These are phyloP conservation scores for Aspergillus neotritici DNA, from an alignment of 2,329 filamentous ascomycete genomes.

Conservation along the genomic window DNA sequence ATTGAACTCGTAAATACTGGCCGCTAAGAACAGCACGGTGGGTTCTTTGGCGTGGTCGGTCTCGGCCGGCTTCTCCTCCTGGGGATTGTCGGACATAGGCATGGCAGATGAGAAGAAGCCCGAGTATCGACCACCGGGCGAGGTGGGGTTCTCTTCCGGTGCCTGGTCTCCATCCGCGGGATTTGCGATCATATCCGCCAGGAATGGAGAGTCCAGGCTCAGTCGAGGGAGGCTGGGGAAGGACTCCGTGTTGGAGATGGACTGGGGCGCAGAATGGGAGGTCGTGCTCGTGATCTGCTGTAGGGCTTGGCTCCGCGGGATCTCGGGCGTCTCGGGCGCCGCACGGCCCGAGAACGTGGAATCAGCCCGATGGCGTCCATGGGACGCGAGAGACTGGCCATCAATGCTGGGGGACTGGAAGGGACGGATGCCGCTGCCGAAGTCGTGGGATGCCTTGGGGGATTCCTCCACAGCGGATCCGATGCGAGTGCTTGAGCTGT, in stretches of 20 bases:
- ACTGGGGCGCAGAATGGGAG: constrained; percentile 22
- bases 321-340: constrained; percentile 51
- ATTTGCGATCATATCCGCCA: constrained; percentile 36
- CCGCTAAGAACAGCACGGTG: constrained; percentile 81
- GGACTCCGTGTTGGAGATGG: constrained; percentile 19
- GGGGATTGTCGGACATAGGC: constrained; percentile 64
- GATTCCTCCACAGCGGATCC: constrained; percentile 60
- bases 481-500: constrained; percentile 52
- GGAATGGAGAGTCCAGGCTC: constrained; percentile 42
- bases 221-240: constrained; percentile 40
- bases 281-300: constrained; percentile 46
- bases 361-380: constrained; percentile 49
- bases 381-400: constrained; percentile 21
- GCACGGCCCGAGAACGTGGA: constrained; percentile 49
- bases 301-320: constrained; percentile 46
- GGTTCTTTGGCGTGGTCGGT: constrained; percentile 36
- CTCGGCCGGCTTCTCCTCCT: constrained; percentile 37
- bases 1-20: constrained; percentile 93
- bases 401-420: constrained; percentile 52
- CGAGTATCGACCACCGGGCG: constrained; percentile 56
- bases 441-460: constrained; percentile 61
- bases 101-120: constrained; percentile 83
- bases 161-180: constrained; percentile 19
- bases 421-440: constrained; percentile 62
- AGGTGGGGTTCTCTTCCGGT: constrained; percentile 24